A percentile compares a stretch with the other conserved stretches of the same genome.
These are phyloP conservation scores for Emericellopsis cladophorae DNA, from an alignment of 2,329 filamentous ascomycete genomes.

Conservation along the genomic window DNA sequence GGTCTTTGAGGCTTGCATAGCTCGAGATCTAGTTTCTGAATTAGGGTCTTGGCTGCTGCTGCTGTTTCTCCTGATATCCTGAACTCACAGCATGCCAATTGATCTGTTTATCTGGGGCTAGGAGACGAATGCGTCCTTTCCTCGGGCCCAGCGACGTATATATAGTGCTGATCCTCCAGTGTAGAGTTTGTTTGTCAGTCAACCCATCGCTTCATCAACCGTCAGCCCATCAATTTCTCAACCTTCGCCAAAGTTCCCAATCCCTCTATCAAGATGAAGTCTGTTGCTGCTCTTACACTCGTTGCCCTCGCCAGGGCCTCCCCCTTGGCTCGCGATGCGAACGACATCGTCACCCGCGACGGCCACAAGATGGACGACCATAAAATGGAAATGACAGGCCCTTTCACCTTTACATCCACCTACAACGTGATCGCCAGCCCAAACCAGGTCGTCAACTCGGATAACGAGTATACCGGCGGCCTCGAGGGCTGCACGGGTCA, in stretches of 20 bases:
- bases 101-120: no score
- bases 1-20: not conserved
- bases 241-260: no score
- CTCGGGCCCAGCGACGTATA: no score
- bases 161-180: no score
- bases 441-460: constrained; percentile 32
- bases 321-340: constrained; percentile 7
- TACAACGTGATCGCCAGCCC: constrained; percentile 34
- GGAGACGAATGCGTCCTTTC: no score
- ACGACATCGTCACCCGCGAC: not conserved
- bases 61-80: no score
- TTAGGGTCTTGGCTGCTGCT: not conserved
- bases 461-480: constrained; percentile 22
- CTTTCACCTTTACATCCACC: constrained; percentile 32
- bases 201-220: no score
- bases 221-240: no score
- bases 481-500: constrained; percentile 29
- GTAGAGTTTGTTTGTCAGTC: no score
- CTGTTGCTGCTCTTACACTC: constrained; percentile 1
- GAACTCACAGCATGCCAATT: no score
- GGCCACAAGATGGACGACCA: not conserved
- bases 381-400: no score
- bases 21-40: not conserved
- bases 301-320: constrained; percentile 9
- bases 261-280: not conserved